A percentile compares a stretch with the other conserved stretches of the same genome.
Conservation (phyloP, 139 green algal species). For the Coelastrella sp. region DNA sequence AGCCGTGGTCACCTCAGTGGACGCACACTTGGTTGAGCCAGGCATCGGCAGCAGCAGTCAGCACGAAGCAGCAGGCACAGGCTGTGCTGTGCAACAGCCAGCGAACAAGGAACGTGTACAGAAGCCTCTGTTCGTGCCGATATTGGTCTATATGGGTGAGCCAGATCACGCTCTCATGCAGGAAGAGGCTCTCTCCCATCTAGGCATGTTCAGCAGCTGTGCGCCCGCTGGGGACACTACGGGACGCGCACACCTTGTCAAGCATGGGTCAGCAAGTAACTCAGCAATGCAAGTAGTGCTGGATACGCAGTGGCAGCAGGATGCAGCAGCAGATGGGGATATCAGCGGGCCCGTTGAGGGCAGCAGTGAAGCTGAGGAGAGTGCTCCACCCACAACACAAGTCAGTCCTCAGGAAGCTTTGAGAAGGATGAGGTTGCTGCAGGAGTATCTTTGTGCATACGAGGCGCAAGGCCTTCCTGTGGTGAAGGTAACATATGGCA, state of each 20-base stretch:
- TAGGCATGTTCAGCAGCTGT: neutral
- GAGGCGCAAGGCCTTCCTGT: slow-evolving; percentile 71
- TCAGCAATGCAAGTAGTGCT: slow-evolving; percentile 7
- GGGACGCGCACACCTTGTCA: neutral
- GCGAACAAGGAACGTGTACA: neutral
- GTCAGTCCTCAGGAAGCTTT: slow-evolving; percentile 40
- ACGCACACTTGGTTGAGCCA: too few relatives aligned
- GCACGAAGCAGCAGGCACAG: slow-evolving; percentile 4
- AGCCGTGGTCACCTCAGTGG: too few relatives aligned
- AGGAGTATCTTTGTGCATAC: slow-evolving; percentile 75
- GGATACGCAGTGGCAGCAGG: neutral
- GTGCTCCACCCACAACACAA: neutral
- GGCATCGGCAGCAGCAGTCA: neutral
- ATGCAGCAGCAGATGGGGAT: neutral
- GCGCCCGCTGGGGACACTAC: neutral
- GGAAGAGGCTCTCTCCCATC: slow-evolving; percentile 51
- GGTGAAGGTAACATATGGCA: slow-evolving; percentile 62
- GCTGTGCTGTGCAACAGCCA: neutral
- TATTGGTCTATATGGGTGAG: slow-evolving; percentile 71
- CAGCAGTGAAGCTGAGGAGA: neutral
- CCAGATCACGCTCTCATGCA: slow-evolving; percentile 68
- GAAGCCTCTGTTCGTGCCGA: slow-evolving; percentile 77
- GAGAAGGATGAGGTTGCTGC: slow-evolving; percentile 60
- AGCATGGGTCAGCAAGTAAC: neutral
- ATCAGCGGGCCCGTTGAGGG: neutral